Conservation (phyloP, 202 grass and related monocot genomes). For the Setaria italica region DNA sequence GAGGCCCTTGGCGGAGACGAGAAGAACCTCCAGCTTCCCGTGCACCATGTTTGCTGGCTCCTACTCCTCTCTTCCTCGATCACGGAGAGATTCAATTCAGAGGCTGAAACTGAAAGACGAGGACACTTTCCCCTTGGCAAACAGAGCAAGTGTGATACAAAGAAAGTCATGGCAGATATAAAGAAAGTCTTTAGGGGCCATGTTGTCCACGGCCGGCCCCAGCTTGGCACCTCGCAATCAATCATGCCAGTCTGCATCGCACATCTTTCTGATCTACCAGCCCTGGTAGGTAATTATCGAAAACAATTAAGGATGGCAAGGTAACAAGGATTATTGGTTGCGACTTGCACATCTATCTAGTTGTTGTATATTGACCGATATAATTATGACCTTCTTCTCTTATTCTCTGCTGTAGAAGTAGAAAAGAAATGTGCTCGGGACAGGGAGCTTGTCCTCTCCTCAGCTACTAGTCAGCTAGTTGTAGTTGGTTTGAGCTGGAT, state of each 20-base stretch:
- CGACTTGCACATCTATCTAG: neutral
- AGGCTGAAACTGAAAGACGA: neutral
- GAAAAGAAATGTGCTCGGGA: neutral
- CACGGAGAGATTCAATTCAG: neutral
- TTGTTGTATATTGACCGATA: slow-evolving; percentile 2
- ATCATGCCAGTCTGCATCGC: neutral
- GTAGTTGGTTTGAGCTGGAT: slow-evolving; percentile 21
- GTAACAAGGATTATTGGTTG: neutral
- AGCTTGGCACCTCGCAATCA: slow-evolving; percentile 14
- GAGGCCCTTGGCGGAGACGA: slow-evolving; percentile 80
- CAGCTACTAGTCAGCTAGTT: neutral
- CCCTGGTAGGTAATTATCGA: neutral
- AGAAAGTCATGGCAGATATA: neutral
- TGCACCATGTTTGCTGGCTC: slow-evolving; percentile 53
- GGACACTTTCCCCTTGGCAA: neutral
- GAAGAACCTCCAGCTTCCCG: slow-evolving; percentile 80
- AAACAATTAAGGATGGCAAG: neutral
- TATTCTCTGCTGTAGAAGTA: neutral
- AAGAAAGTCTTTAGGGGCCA: neutral
- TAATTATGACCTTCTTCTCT: slow-evolving; percentile 3
- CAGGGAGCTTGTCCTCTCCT: too few species aligned
- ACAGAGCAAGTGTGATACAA: neutral
- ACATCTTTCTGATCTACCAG: neutral
- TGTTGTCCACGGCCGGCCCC: slow-evolving; percentile 3
- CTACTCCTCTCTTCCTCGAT: neutral